A percentile compares a stretch with the other conserved stretches of the same genome.
Conservation (phyloP, 805 yeast genomes). For the Pichia californica region DNA sequence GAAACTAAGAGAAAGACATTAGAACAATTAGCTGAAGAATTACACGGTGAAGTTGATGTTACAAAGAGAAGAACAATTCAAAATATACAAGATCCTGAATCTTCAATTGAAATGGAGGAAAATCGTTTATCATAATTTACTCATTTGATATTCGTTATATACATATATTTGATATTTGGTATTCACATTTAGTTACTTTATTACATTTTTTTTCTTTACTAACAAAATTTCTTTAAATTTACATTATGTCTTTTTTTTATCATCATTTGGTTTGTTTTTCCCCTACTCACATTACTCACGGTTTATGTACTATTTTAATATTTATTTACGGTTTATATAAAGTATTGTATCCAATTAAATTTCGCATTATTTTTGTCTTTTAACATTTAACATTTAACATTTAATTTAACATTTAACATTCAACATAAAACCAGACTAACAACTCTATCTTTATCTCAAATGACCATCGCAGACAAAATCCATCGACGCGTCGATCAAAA, state of each 20-base stretch:
- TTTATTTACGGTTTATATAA: not conserved
- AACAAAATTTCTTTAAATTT: not conserved
- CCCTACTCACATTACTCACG: too few relatives aligned
- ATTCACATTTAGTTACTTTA: too few relatives aligned
- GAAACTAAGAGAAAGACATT: constrained; percentile 90
- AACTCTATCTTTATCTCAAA: too few relatives aligned
- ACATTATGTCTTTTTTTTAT: not conserved
- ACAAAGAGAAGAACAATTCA: constrained; percentile 13
- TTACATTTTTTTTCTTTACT: too few relatives aligned
- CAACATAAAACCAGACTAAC: too few relatives aligned
- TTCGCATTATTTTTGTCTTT: not conserved
- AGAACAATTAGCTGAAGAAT: constrained; percentile 74
- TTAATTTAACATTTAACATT: too few relatives aligned
- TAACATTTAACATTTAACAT: too few relatives aligned
- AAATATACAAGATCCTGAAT: not conserved
- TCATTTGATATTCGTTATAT: too few relatives aligned
- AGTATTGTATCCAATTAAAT: not conserved
- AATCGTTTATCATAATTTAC: too few relatives aligned
- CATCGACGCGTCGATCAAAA: not conserved
- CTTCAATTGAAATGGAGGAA: constrained; percentile 1
- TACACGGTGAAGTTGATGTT: constrained; percentile 68
- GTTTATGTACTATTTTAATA: not conserved
- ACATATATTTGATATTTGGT: too few relatives aligned
- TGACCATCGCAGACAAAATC: too few relatives aligned
- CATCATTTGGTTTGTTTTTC: too few relatives aligned